phyloP scores from a whole-genome alignment of 768 basidiomycete species.

The Trametes coccinea region DNA sequence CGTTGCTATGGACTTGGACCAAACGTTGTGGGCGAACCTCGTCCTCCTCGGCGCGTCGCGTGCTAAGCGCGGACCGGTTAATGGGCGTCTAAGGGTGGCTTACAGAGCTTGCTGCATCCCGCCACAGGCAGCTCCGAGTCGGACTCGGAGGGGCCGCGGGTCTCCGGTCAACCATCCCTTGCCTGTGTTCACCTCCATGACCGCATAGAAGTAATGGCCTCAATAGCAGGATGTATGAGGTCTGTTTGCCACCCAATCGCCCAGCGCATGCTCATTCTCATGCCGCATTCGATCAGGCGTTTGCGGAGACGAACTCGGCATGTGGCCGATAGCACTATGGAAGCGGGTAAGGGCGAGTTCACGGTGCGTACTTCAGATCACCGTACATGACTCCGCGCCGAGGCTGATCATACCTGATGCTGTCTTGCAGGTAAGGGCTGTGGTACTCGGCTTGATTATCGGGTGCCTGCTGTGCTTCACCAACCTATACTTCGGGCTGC shows the following conservation, averaged over 20 bases:
- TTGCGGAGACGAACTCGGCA: constrained; percentile 12
- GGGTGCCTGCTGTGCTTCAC: constrained; percentile 91
- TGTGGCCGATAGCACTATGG: constrained; percentile 7
- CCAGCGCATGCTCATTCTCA: neutral
- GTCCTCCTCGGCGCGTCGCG: neutral
- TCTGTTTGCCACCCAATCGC: neutral
- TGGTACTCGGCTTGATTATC: constrained; percentile 76
- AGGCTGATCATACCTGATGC: too few species aligned
- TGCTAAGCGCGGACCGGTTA: neutral
- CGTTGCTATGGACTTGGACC: too few species aligned
- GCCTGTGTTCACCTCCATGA: neutral
- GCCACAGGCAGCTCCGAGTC: neutral
- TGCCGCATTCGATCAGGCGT: neutral
- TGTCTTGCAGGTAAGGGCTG: constrained; percentile 45
- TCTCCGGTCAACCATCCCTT: neutral
- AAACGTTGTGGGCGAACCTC: neutral
- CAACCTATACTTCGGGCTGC: constrained; percentile 84
- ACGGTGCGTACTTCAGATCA: constrained; percentile 13
- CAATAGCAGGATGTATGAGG: constrained; percentile 15
- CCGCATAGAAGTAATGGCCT: neutral
- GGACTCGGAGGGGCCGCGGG: neutral
- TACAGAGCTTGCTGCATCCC: constrained; percentile 3
- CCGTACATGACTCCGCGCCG: too few species aligned
- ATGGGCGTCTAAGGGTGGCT: constrained; percentile 1
- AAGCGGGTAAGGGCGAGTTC: constrained; percentile 21